Evolutionary conservation across 305 asterid species (phyloP).

Genomic region (Fraxinus floribunda): DNA sequence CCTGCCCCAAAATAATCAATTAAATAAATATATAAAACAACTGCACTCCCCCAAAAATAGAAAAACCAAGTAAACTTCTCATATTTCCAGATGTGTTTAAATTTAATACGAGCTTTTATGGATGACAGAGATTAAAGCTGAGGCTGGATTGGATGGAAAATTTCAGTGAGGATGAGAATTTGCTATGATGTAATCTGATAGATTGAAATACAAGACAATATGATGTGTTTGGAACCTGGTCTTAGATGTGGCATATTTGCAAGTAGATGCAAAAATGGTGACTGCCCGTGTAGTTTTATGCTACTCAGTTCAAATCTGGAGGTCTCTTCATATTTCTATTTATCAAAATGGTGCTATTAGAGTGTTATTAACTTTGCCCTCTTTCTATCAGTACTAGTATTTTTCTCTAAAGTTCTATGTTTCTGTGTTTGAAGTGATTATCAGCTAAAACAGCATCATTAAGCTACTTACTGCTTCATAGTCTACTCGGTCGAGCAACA

Average conservation of each 20-base stretch:
- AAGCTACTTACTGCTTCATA: background rate
- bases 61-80: background rate
- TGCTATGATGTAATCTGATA: constrained; percentile 19
- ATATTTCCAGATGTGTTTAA: background rate
- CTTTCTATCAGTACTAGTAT: background rate
- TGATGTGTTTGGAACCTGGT: constrained; percentile 21
- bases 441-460: background rate
- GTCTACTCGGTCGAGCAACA: background rate
- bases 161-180: background rate
- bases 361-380: background rate
- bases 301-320: constrained; percentile 15
- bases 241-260: constrained; percentile 2
- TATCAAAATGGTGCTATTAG: constrained; percentile 2
- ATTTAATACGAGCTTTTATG: background rate
- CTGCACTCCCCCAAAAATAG: background rate
- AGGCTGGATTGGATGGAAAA: constrained; percentile 17
- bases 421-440: background rate
- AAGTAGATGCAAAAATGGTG: constrained; percentile 16
- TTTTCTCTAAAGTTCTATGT: background rate
- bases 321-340: constrained; percentile 24
- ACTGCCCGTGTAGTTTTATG: constrained; percentile 22
- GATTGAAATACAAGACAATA: constrained; percentile 14
- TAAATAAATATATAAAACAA: background rate
- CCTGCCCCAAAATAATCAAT: background rate
- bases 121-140: constrained; percentile 26